Percentiles rank a stretch among this genome's conserved stretches.
These are phyloP conservation scores for Phialocephala sp. DNA, from an alignment of 2,329 filamentous ascomycete genomes.

Conservation along the genomic window DNA sequence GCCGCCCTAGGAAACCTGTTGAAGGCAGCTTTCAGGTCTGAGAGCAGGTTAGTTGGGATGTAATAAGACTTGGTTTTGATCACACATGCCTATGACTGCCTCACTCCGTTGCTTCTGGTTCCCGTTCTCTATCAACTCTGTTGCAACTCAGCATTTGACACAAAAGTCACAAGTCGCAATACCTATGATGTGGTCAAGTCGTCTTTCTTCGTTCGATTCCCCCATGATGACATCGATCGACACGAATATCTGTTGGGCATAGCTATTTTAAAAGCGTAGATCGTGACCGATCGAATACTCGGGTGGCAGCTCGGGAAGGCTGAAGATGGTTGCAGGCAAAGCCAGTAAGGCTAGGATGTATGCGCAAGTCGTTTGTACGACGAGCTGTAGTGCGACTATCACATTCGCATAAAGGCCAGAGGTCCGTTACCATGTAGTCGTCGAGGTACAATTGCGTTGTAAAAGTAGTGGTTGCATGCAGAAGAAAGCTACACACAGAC, in stretches of 20 bases:
- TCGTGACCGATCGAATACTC: neutral
- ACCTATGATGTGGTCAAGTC: conserved; percentile 7
- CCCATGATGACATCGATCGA: conserved; percentile 12
- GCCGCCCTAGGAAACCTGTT: conserved; percentile 35
- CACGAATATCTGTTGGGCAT: neutral
- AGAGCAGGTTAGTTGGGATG: conserved; percentile 10
- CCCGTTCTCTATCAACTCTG: conserved; percentile 3
- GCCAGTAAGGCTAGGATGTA: neutral
- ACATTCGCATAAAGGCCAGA: neutral
- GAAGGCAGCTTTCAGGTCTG: conserved; percentile 41
- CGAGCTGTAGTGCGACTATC: neutral
- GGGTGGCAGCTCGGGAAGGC: conserved; percentile 1
- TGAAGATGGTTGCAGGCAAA: neutral
- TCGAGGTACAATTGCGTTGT: neutral
- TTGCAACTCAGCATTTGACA: neutral
- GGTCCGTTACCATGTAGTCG: neutral
- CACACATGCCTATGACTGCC: conserved; percentile 29
- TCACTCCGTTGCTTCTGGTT: conserved; percentile 18
- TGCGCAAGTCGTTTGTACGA: neutral
- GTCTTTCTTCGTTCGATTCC: conserved; percentile 12
- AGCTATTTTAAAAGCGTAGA: neutral
- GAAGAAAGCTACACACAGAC: neutral
- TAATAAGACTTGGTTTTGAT: neutral
- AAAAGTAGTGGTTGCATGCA: neutral
- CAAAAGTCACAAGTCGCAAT: neutral